A percentile compares a stretch with the other conserved stretches of the same genome.
These are phyloP conservation scores for Papiliotrema terrestris DNA, from an alignment of 1,284 basidiomycete species.

Conservation along the genomic window DNA sequence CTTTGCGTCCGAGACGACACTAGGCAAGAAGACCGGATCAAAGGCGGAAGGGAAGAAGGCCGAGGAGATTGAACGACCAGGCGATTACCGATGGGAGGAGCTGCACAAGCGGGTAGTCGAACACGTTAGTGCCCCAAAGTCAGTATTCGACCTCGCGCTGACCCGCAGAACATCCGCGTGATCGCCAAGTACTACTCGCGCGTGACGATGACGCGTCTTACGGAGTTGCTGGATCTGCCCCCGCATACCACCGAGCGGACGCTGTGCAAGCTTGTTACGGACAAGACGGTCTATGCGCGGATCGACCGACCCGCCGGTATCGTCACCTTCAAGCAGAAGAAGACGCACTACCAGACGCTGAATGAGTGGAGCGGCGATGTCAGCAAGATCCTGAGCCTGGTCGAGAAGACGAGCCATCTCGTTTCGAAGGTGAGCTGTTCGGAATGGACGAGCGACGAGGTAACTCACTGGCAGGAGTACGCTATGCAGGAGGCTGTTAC, in stretches of 20 bases:
- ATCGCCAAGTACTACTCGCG: constrained; percentile 92
- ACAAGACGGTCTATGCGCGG: constrained; percentile 86
- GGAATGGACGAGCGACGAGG: background rate
- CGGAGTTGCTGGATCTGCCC: constrained; percentile 82
- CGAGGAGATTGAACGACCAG: constrained; percentile 42
- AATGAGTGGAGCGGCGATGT: constrained; percentile 97
- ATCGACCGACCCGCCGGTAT: constrained; percentile 89
- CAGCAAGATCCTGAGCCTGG: constrained; percentile 64
- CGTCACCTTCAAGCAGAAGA: constrained; percentile 75
- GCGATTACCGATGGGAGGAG: constrained; percentile 86
- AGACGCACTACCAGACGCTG: constrained; percentile 79
- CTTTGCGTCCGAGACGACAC: constrained; percentile 57
- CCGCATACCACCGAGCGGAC: constrained; percentile 78
- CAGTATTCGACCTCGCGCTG: background rate
- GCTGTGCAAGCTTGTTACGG: constrained; percentile 83
- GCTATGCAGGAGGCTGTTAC: constrained; percentile 46
- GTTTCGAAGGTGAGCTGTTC: constrained; percentile 50
- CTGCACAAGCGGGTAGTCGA: constrained; percentile 94
- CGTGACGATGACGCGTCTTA: constrained; percentile 79
- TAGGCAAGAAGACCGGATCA: constrained; percentile 41
- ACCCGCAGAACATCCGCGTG: constrained; percentile 83
- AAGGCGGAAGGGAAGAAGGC: constrained; percentile 30
- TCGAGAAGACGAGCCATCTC: constrained; percentile 55
- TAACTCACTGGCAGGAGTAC: constrained; percentile 29
- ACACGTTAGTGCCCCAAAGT: constrained; percentile 64